Conservation (phyloP, 2,329 filamentous ascomycete species). For the Didymosphaeria variabile region DNA sequence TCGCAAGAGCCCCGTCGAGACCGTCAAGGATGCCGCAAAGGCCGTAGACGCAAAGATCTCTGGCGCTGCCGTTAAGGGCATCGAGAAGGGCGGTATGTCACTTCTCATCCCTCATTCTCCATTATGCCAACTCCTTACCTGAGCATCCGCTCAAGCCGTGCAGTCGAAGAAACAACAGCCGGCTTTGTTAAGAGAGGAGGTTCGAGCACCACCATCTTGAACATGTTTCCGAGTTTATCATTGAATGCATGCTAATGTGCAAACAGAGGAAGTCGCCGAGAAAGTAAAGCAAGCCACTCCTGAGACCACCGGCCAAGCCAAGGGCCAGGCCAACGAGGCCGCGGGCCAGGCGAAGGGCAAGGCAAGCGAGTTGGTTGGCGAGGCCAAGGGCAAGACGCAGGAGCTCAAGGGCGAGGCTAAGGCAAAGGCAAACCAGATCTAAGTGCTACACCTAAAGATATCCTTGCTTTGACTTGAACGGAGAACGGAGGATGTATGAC, state of each 20-base stretch:
- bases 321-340: conserved; percentile 43
- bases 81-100: conserved; percentile 68
- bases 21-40: conserved; percentile 67
- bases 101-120: background rate
- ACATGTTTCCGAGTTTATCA: too few relatives aligned
- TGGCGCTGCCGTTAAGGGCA: conserved; percentile 66
- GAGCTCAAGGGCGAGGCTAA: conserved; percentile 57
- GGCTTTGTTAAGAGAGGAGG: conserved; percentile 4
- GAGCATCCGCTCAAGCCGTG: conserved; percentile 14
- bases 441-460: background rate
- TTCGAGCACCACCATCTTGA: background rate
- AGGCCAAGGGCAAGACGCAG: conserved; percentile 54
- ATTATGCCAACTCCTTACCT: background rate
- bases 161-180: conserved; percentile 17
- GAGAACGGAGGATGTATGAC: background rate
- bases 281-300: conserved; percentile 49
- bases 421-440: conserved; percentile 33
- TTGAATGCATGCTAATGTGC: conserved; percentile 22
- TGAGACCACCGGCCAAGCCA: conserved; percentile 45
- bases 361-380: conserved; percentile 49
- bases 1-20: conserved; percentile 63
- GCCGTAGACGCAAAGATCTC: conserved; percentile 65
- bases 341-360: conserved; percentile 50
- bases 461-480: background rate
- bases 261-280: conserved; percentile 60